phyloP scores from a whole-genome alignment of 129 eudicot species.

The Helichrysum umbraculigerum region DNA sequence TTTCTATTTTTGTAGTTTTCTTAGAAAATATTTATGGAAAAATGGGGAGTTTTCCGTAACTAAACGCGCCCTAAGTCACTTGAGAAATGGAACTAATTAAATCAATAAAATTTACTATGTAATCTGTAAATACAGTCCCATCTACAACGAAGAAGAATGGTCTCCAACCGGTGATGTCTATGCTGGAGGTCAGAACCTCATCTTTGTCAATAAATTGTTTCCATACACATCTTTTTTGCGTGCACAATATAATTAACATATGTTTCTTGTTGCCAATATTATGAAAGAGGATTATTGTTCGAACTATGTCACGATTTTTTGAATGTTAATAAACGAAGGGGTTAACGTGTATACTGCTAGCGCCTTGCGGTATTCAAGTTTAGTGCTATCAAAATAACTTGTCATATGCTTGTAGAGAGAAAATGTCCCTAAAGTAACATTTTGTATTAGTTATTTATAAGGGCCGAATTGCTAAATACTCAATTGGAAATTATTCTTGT shows the following conservation, averaged over 20 bases:
- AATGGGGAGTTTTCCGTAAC: too few relatives aligned
- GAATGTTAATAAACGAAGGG: not conserved
- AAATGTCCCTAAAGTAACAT: not conserved
- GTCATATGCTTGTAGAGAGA: not conserved
- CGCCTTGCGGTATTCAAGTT: not conserved
- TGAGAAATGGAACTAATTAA: not conserved
- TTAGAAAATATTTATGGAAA: too few relatives aligned
- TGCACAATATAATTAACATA: not conserved
- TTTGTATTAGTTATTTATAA: too few relatives aligned
- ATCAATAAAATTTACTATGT: not conserved
- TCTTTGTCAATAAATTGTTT: not conserved
- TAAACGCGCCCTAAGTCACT: too few relatives aligned
- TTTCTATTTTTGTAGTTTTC: too few relatives aligned
- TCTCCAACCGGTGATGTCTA: slow-evolving; percentile 78
- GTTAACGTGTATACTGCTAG: not conserved
- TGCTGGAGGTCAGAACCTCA: slow-evolving; percentile 59
- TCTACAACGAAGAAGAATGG: slow-evolving; percentile 76
- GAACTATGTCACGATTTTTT: not conserved
- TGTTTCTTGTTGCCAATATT: not conserved
- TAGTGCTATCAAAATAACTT: not conserved
- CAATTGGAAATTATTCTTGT: not conserved
- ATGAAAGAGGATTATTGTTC: not conserved
- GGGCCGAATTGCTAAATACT: not conserved
- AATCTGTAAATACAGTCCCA: slow-evolving; percentile 52
- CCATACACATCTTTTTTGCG: not conserved